Evolutionary conservation across 208 protist genomes (phyloP).

Genomic region (Phytomonas sp.): DNA sequence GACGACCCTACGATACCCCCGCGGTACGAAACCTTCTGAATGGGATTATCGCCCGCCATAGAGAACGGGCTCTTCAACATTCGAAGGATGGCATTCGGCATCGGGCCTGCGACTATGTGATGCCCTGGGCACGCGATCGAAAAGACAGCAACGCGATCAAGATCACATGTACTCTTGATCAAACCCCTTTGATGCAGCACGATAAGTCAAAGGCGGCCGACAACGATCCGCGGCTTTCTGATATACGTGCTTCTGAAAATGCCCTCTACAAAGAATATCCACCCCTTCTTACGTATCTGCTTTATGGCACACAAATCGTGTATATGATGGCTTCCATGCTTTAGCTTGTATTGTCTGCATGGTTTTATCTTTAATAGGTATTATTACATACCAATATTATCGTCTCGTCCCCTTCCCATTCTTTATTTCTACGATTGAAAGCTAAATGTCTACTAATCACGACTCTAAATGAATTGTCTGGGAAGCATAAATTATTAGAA

Average conservation of each 20-base stretch:
- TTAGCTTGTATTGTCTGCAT: slow-evolving; percentile 4
- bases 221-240: not conserved
- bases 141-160: not conserved
- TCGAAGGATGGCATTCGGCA: not conserved
- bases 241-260: not conserved
- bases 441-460: not conserved
- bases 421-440: not conserved
- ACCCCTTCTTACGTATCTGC: not conserved
- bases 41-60: not conserved
- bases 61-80: not conserved
- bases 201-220: not conserved
- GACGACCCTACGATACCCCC: not conserved
- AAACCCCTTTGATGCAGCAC: not conserved
- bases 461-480: not conserved
- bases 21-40: not conserved
- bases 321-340: slow-evolving; percentile 13
- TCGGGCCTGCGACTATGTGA: not conserved
- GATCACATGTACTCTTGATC: not conserved
- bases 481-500: not conserved
- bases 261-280: slow-evolving; percentile 7
- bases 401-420: not conserved
- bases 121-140: not conserved
- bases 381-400: not conserved
- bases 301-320: slow-evolving; percentile 1
- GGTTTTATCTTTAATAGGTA: not conserved